A percentile compares a stretch with the other conserved stretches of the same genome.
These are phyloP conservation scores for Craterostigma plantagineum DNA, from an alignment of 257 asterid genomes.

Conservation along the genomic window DNA sequence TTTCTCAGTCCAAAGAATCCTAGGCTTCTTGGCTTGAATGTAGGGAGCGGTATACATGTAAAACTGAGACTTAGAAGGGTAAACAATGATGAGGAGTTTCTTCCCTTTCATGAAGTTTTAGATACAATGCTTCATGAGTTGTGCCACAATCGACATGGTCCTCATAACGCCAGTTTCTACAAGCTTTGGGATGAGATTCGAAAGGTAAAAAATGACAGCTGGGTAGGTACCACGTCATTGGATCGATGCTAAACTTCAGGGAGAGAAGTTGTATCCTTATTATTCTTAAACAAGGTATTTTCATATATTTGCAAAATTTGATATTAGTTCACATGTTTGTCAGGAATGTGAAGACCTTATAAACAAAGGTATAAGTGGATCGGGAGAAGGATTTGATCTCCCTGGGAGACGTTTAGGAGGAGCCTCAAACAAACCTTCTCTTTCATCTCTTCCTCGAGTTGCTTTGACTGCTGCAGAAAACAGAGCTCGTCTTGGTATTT, in stretches of 20 bases:
- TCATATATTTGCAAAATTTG: neutral
- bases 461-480: slow-evolving; percentile 65
- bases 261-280: neutral
- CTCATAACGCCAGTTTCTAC: slow-evolving; percentile 81
- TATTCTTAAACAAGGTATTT: neutral
- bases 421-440: slow-evolving; percentile 24
- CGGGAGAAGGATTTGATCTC: slow-evolving; percentile 79
- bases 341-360: slow-evolving; percentile 87
- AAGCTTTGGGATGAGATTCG: slow-evolving; percentile 89
- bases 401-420: slow-evolving; percentile 89
- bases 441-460: slow-evolving; percentile 45
- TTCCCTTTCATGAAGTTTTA: slow-evolving; percentile 49
- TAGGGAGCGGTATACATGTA: slow-evolving; percentile 57
- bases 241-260: too few relatives aligned
- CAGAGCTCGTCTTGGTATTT: slow-evolving; percentile 42
- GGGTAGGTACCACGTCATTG: neutral
- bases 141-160: slow-evolving; percentile 75
- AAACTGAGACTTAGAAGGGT: slow-evolving; percentile 73
- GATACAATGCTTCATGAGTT: slow-evolving; percentile 98
- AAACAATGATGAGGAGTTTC: slow-evolving; percentile 54
- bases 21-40: slow-evolving; percentile 59
- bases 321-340: neutral
- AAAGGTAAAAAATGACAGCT: slow-evolving; percentile 25
- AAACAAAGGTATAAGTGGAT: slow-evolving; percentile 54
- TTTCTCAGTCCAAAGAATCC: slow-evolving; percentile 46